Evolutionary conservation across 2,329 filamentous ascomycete genomes (phyloP).

Genomic region (Colletotrichum tropicicola): DNA sequence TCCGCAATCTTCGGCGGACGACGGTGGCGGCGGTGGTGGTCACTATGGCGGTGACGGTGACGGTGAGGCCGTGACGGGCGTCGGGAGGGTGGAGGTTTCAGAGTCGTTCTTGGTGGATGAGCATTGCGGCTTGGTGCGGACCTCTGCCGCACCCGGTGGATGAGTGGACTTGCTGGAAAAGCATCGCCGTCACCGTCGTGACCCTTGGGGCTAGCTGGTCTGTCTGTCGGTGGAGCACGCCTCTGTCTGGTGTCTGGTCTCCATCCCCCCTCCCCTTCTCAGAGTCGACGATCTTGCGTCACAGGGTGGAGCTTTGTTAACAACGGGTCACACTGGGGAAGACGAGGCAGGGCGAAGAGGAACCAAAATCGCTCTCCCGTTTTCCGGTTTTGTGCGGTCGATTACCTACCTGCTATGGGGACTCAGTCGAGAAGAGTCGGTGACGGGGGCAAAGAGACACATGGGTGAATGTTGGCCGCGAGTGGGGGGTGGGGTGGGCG

Average conservation of each 20-base stretch:
- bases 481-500: neutral
- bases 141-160: no score
- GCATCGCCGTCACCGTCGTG: neutral
- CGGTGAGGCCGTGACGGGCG: neutral
- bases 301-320: neutral
- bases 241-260: neutral
- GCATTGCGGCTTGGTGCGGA: no score
- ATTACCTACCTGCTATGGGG: no score
- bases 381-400: no score
- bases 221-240: neutral
- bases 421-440: constrained; percentile 14
- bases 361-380: no score
- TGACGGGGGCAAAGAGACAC: no score
- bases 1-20: neutral
- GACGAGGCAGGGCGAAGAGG: neutral
- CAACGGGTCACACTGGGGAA: neutral
- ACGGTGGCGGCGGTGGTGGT: neutral
- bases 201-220: neutral
- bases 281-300: constrained; percentile 15
- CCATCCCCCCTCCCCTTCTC: neutral
- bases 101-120: no score
- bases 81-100: no score
- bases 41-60: neutral
- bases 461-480: neutral
- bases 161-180: no score